phyloP scores from a whole-genome alignment of 2,329 filamentous ascomycete species.

The Lecanoromycetidae sp. region DNA sequence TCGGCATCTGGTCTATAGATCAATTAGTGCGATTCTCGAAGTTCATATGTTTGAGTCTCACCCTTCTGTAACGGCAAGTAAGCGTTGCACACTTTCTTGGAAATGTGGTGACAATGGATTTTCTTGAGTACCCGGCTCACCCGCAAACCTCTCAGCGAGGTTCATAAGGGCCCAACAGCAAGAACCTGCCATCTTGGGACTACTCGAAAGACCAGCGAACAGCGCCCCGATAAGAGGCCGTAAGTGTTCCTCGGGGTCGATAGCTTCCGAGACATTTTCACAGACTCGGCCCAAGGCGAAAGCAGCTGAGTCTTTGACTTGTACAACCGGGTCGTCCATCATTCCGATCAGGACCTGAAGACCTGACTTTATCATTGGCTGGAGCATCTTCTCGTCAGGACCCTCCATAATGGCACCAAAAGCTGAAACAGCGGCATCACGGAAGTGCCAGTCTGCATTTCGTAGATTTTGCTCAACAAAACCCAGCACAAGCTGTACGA shows the following conservation, averaged over 20 bases:
- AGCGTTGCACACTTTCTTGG: constrained; percentile 74
- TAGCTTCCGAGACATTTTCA: constrained; percentile 80
- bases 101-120: constrained; percentile 89
- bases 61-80: constrained; percentile 76
- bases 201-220: constrained; percentile 80
- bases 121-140: constrained; percentile 62
- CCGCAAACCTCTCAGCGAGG: constrained; percentile 86
- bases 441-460: constrained; percentile 82
- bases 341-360: constrained; percentile 84
- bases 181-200: constrained; percentile 91
- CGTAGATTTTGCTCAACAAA: constrained; percentile 90
- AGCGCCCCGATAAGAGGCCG: constrained; percentile 75
- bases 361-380: constrained; percentile 91
- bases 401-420: constrained; percentile 99
- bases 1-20: constrained; percentile 53
- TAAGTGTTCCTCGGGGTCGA: constrained; percentile 73
- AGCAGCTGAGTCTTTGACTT: constrained; percentile 90
- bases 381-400: constrained; percentile 80
- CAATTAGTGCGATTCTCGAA: no score
- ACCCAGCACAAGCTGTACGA: constrained; percentile 73
- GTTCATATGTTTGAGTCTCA: constrained; percentile 20
- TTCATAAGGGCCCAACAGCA: constrained; percentile 99
- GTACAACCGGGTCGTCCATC: constrained; percentile 76
- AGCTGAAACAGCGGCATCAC: constrained; percentile 90
- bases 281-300: constrained; percentile 94